A percentile compares a stretch with the other conserved stretches of the same genome.
These are phyloP conservation scores for Scheffersomyces titani DNA, from an alignment of 1,139 yeast genomes.

Conservation along the genomic window DNA sequence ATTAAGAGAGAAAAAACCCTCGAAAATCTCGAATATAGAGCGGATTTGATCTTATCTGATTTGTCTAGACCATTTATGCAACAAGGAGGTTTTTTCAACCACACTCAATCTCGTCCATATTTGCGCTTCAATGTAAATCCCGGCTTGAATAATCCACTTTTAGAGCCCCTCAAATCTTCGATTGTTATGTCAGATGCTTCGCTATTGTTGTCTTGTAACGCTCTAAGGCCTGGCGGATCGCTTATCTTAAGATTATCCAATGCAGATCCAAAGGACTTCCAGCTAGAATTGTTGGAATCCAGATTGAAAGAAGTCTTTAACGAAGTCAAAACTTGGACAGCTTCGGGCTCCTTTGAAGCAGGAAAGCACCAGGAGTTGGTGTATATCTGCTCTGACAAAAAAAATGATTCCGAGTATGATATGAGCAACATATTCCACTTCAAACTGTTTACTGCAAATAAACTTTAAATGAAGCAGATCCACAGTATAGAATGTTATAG, in stretches of 20 bases:
- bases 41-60: slow-evolving; percentile 78
- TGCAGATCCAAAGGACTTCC: slow-evolving; percentile 52
- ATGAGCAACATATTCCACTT: slow-evolving; percentile 15
- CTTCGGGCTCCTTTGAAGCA: slow-evolving; percentile 52
- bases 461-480: no score
- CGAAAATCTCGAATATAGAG: slow-evolving; percentile 21
- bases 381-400: slow-evolving; percentile 62
- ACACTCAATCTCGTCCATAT: slow-evolving; percentile 78
- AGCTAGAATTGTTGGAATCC: slow-evolving; percentile 57
- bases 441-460: not conserved
- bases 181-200: slow-evolving; percentile 90
- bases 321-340: slow-evolving; percentile 14
- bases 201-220: slow-evolving; percentile 67
- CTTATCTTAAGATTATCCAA: slow-evolving; percentile 73
- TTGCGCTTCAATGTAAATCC: slow-evolving; percentile 28
- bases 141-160: slow-evolving; percentile 26
- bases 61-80: slow-evolving; percentile 79
- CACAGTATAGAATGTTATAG: not conserved
- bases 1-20: slow-evolving; percentile 9
- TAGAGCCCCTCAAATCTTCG: slow-evolving; percentile 28
- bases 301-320: slow-evolving; percentile 62
- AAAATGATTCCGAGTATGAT: slow-evolving; percentile 37
- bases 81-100: slow-evolving; percentile 61
- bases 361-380: slow-evolving; percentile 63
- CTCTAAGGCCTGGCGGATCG: slow-evolving; percentile 67